A percentile compares a stretch with the other conserved stretches of the same genome.
Evolutionary conservation across 768 basidiomycete genomes (phyloP).

Genomic region (Collybia sp.): DNA sequence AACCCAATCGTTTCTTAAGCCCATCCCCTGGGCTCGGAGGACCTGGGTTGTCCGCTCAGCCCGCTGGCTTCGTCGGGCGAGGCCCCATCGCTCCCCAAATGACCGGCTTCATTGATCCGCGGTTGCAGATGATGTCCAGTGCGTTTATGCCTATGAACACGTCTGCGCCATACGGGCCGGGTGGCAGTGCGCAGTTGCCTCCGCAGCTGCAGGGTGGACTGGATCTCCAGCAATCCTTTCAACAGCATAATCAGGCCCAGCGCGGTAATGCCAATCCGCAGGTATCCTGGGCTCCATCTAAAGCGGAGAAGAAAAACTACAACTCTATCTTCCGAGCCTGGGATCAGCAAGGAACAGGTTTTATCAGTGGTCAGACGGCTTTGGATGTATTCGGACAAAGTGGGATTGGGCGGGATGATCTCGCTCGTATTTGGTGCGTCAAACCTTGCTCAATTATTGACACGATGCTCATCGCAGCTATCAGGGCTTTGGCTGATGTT

Average conservation of each 20-base stretch:
- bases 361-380: slow-evolving; percentile 81
- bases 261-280: slow-evolving; percentile 61
- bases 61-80: slow-evolving; percentile 52
- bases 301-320: slow-evolving; percentile 94
- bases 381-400: slow-evolving; percentile 93
- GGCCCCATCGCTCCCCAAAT: slow-evolving; percentile 61
- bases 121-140: slow-evolving; percentile 84
- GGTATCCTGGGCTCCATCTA: slow-evolving; percentile 83
- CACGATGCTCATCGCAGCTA: slow-evolving; percentile 1
- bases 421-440: slow-evolving; percentile 88
- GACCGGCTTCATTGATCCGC: slow-evolving; percentile 80
- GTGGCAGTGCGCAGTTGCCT: slow-evolving; percentile 62
- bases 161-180: slow-evolving; percentile 53
- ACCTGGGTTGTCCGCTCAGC: slow-evolving; percentile 42
- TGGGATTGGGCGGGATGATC: slow-evolving; percentile 82
- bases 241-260: slow-evolving; percentile 78
- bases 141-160: slow-evolving; percentile 84
- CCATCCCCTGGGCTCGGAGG: slow-evolving; percentile 48
- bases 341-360: slow-evolving; percentile 78
- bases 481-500: slow-evolving; percentile 86
- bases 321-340: slow-evolving; percentile 97
- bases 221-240: slow-evolving; percentile 79
- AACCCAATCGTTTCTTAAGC: slow-evolving; percentile 46
- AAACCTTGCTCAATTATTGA: not conserved
- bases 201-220: slow-evolving; percentile 39